These are phyloP conservation scores for Coelastrella sp. DNA, from an alignment of 139 green algal species.

Conservation along the genomic window DNA sequence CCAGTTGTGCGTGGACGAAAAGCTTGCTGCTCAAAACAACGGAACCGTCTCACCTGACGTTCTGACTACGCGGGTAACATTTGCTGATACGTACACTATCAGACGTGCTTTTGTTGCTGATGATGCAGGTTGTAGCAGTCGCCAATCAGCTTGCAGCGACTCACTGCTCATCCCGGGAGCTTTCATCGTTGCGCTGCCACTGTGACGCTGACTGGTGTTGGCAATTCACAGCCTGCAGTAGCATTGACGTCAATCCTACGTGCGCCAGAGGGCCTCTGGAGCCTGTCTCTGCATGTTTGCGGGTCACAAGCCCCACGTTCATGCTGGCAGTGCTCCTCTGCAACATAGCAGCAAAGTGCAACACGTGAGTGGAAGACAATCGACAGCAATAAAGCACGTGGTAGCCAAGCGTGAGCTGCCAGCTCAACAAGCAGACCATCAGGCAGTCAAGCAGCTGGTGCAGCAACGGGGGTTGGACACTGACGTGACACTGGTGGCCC, in stretches of 20 bases:
- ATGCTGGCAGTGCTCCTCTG: background rate
- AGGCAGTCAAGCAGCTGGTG: conserved; percentile 20
- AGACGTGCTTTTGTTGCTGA: no score
- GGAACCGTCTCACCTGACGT: no score
- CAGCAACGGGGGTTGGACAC: conserved; percentile 15
- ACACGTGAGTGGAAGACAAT: background rate
- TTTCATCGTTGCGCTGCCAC: background rate
- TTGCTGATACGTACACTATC: no score
- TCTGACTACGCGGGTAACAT: no score
- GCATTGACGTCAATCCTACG: no score
- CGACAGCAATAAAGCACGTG: background rate
- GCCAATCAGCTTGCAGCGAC: background rate
- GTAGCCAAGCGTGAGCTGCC: background rate
- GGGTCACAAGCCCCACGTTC: background rate
- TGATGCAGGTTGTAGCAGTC: no score
- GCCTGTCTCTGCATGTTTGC: conserved; percentile 6
- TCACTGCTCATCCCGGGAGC: background rate
- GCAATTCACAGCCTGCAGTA: no score
- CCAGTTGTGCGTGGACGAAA: no score
- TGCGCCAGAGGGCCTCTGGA: no score
- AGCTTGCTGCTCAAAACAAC: no score
- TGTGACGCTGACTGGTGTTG: no score
- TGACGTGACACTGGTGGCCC: conserved; percentile 4
- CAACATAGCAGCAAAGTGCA: background rate
- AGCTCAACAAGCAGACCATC: background rate